Conservation (phyloP, 78 protist genomes). For the Creolimax fragrantissima region DNA sequence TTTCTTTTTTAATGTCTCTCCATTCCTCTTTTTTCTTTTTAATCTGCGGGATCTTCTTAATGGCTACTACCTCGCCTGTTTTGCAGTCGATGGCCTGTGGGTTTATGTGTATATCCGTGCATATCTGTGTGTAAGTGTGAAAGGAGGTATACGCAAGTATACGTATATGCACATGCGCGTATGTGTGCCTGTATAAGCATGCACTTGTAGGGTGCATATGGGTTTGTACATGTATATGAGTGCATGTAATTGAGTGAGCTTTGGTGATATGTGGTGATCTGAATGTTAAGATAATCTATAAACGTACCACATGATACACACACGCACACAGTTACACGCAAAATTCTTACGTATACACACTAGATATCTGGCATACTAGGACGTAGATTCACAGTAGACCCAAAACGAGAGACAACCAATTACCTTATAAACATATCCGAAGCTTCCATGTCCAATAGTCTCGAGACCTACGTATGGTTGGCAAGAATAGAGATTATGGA, state of each 20-base stretch:
- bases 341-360: no score
- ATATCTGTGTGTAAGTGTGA: background rate
- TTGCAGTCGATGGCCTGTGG: background rate
- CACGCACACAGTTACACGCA: no score
- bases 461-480: background rate
- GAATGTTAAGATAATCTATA: no score
- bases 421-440: background rate
- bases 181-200: background rate
- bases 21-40: background rate
- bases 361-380: no score
- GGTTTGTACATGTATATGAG: background rate
- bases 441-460: background rate
- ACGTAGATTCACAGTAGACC: no score
- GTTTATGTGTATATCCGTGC: background rate
- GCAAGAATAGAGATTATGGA: background rate
- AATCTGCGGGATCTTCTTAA: background rate
- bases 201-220: background rate
- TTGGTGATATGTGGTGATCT: no score
- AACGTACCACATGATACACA: no score
- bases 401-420: no score
- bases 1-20: background rate
- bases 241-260: no score
- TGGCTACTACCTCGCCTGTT: background rate
- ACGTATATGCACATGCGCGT: background rate
- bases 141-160: background rate